These are phyloP conservation scores for Solanum pennellii DNA, from an alignment of 257 asterid species.

Conservation along the genomic window DNA sequence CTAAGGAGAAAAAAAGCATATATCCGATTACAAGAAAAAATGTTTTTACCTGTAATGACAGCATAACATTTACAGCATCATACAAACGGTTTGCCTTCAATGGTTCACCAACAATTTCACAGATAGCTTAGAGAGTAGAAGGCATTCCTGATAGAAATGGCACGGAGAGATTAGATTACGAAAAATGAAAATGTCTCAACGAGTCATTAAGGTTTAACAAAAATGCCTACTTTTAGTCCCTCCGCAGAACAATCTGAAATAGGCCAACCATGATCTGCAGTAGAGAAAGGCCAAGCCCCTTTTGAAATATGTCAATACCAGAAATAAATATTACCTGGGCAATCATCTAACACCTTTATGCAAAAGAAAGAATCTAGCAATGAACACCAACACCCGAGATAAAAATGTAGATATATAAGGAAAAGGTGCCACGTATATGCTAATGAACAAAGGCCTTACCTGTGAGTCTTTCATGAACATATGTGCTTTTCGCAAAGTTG, in stretches of 20 bases:
- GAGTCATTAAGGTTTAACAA: not conserved
- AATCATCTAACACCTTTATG: constrained; percentile 69
- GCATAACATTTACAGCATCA: constrained; percentile 78
- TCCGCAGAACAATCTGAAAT: constrained; percentile 97
- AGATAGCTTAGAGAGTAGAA: constrained; percentile 59
- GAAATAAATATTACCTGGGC: constrained; percentile 62
- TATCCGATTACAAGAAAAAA: not conserved
- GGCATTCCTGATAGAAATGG: constrained; percentile 35
- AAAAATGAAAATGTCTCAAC: not conserved
- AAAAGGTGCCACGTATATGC: not conserved
- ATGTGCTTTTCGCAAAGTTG: not conserved
- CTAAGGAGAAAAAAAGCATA: not conserved
- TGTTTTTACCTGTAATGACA: constrained; percentile 69
- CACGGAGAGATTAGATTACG: not conserved
- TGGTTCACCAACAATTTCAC: constrained; percentile 57
- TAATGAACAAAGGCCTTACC: not conserved
- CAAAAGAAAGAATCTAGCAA: constrained; percentile 1
- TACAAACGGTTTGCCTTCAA: constrained; percentile 43
- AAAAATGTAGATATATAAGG: not conserved
- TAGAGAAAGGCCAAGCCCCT: constrained; percentile 99
- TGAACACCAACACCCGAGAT: not conserved
- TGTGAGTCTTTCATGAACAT: not conserved
- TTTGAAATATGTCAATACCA: constrained; percentile 98
- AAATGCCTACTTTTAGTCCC: constrained; percentile 63
- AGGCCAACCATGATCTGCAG: constrained; percentile 97